A percentile compares a stretch with the other conserved stretches of the same genome.
These are phyloP conservation scores for Irpex sp. DNA, from an alignment of 1,284 basidiomycete genomes.

Conservation along the genomic window DNA sequence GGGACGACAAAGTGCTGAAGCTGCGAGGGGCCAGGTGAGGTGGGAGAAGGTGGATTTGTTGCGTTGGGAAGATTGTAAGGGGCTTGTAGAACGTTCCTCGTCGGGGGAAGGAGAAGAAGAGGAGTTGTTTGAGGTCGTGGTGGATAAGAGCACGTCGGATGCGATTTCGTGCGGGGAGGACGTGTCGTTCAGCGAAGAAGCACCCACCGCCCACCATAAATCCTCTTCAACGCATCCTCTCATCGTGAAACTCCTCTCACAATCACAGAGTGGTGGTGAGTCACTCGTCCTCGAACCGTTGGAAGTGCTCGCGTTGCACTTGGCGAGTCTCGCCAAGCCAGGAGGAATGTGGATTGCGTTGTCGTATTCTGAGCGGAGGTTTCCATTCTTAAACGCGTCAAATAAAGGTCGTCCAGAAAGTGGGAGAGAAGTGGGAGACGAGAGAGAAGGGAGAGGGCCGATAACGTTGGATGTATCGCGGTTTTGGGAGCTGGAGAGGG, in stretches of 20 bases:
- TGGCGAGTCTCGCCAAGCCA: conserved; percentile 25
- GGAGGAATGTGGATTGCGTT: conserved; percentile 29
- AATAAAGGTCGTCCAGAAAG: no score
- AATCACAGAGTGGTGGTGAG: not conserved
- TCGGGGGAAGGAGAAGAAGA: no score
- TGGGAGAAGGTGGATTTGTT: conserved; percentile 28
- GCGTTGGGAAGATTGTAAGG: conserved; percentile 21
- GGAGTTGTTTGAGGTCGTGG: conserved; percentile 20
- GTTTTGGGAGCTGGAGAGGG: conserved; percentile 22
- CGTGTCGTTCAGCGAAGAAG: conserved; percentile 6
- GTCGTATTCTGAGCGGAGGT: conserved; percentile 28
- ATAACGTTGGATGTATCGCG: not conserved
- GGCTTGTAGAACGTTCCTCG: conserved; percentile 1
- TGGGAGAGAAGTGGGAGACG: no score
- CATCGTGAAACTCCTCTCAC: not conserved
- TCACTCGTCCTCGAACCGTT: not conserved
- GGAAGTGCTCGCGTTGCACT: conserved; percentile 21
- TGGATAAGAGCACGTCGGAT: conserved; percentile 33
- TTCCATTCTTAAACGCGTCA: conserved; percentile 20
- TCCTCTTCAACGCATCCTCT: not conserved
- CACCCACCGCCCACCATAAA: not conserved
- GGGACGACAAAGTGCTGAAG: not conserved
- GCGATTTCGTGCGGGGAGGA: conserved; percentile 30
- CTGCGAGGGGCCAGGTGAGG: not conserved
- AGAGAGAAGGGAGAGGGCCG: no score